Evolutionary conservation across 495 filamentous ascomycete species (phyloP).

Genomic region (Penicillium lividum): DNA sequence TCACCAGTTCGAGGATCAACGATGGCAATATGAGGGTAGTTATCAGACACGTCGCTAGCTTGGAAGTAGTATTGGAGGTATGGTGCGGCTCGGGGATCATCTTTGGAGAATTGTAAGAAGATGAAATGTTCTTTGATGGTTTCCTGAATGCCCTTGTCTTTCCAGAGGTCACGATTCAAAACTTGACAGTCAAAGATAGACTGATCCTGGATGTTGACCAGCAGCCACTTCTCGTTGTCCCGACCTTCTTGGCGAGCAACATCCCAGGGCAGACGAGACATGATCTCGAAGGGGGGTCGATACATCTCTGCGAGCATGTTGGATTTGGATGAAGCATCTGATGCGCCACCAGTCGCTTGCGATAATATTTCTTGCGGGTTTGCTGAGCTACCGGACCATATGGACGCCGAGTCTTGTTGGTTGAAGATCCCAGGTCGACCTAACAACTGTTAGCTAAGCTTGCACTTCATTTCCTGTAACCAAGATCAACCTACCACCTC

Average conservation of each 20-base stretch:
- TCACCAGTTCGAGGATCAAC: conserved; percentile 95
- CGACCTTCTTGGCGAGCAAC: conserved; percentile 79
- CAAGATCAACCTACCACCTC: conserved; percentile 41
- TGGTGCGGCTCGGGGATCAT: conserved; percentile 69
- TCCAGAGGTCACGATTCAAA: conserved; percentile 95
- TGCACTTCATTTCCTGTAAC: not conserved
- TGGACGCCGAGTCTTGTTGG: conserved; percentile 64
- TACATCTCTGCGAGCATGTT: conserved; percentile 84
- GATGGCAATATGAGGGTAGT: conserved; percentile 93
- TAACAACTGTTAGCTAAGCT: conserved; percentile 23
- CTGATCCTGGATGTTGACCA: conserved; percentile 93
- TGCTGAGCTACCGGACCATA: conserved; percentile 69
- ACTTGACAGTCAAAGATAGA: conserved; percentile 90
- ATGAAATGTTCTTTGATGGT: conserved; percentile 90
- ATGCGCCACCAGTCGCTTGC: conserved; percentile 70
- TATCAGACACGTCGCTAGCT: conserved; percentile 66
- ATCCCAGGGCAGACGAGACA: conserved; percentile 73
- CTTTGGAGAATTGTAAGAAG: conserved; percentile 88
- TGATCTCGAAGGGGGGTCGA: conserved; percentile 86
- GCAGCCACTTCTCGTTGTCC: conserved; percentile 84
- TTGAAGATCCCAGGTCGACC: conserved; percentile 80
- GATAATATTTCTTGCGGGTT: conserved; percentile 55
- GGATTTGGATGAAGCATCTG: conserved; percentile 67
- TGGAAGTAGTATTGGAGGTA: conserved; percentile 92
- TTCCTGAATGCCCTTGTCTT: conserved; percentile 71